Evolutionary conservation across 495 filamentous ascomycete species (phyloP).

Genomic region (Xylaria bambusicola): DNA sequence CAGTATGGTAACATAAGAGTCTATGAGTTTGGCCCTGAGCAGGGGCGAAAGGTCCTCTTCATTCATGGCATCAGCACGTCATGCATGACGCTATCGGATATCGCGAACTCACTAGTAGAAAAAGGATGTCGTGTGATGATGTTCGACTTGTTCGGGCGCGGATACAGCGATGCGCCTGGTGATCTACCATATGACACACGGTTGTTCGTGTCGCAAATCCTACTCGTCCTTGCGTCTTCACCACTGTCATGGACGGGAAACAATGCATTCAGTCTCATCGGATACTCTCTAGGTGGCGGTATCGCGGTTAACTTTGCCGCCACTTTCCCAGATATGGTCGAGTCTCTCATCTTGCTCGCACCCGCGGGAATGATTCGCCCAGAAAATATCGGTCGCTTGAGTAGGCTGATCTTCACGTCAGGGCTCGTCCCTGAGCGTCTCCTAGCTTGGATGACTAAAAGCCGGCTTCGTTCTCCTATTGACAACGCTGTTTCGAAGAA

Average conservation of each 20-base stretch:
- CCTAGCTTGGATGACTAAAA: constrained; percentile 38
- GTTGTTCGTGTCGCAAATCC: constrained; percentile 73
- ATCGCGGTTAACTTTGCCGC: constrained; percentile 71
- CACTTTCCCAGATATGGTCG: constrained; percentile 66
- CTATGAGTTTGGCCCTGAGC: constrained; percentile 88
- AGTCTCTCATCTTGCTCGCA: constrained; percentile 73
- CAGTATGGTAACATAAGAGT: constrained; percentile 80
- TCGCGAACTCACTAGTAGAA: constrained; percentile 70
- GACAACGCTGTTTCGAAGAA: constrained; percentile 36
- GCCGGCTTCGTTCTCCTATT: constrained; percentile 43
- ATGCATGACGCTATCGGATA: constrained; percentile 65
- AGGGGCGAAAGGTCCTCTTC: constrained; percentile 76
- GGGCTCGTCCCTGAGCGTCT: constrained; percentile 43
- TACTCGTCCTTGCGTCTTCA: constrained; percentile 70
- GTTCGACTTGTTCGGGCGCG: constrained; percentile 79
- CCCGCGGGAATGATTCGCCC: constrained; percentile 60
- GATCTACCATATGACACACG: constrained; percentile 66
- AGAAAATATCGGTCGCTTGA: constrained; percentile 43
- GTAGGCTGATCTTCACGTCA: constrained; percentile 45
- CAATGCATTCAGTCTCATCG: constrained; percentile 65
- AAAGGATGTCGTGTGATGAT: constrained; percentile 82
- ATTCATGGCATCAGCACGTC: constrained; percentile 89
- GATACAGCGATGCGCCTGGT: constrained; percentile 71
- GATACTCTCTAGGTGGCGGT: constrained; percentile 83
- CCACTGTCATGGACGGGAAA: constrained; percentile 50